Evolutionary conservation across 306 rosid species (phyloP).

Genomic region (Prunus kanzakura): DNA sequence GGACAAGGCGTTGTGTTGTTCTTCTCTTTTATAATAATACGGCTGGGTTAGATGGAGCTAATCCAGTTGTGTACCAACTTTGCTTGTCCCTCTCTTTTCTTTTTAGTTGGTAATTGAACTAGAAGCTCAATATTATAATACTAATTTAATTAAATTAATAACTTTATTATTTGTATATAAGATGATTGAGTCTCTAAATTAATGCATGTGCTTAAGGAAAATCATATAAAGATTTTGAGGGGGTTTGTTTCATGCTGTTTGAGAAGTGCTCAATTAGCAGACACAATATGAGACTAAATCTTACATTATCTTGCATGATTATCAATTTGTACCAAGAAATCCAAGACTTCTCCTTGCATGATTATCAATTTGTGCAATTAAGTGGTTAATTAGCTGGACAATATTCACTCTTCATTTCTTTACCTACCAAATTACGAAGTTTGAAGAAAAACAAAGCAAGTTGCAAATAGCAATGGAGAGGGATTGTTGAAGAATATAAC

Average conservation of each 20-base stretch:
- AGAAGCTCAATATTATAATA: neutral
- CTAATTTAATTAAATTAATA: too few relatives aligned
- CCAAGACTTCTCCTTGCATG: too few relatives aligned
- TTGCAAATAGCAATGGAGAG: too few relatives aligned
- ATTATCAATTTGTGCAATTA: too few relatives aligned
- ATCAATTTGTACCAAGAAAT: too few relatives aligned
- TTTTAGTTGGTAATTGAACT: neutral
- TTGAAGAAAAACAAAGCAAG: too few relatives aligned
- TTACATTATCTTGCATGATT: too few relatives aligned
- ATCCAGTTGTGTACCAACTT: neutral
- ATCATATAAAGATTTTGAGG: neutral
- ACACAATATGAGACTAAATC: slow-evolving; percentile 14
- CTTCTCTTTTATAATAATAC: neutral
- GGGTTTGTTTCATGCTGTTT: neutral
- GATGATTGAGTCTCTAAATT: neutral
- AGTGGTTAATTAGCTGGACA: too few relatives aligned
- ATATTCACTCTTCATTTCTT: too few relatives aligned
- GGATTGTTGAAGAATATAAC: too few relatives aligned
- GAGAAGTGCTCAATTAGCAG: slow-evolving; percentile 17
- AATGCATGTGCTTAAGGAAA: slow-evolving; percentile 5
- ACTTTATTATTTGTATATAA: neutral
- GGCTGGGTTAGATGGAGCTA: neutral
- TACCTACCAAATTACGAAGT: too few relatives aligned
- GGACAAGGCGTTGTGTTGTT: slow-evolving; percentile 9
- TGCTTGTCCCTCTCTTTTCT: neutral